Evolutionary conservation across 352 stramenopile genomes (phyloP).

Genomic region (Globisporangium apiculatum): DNA sequence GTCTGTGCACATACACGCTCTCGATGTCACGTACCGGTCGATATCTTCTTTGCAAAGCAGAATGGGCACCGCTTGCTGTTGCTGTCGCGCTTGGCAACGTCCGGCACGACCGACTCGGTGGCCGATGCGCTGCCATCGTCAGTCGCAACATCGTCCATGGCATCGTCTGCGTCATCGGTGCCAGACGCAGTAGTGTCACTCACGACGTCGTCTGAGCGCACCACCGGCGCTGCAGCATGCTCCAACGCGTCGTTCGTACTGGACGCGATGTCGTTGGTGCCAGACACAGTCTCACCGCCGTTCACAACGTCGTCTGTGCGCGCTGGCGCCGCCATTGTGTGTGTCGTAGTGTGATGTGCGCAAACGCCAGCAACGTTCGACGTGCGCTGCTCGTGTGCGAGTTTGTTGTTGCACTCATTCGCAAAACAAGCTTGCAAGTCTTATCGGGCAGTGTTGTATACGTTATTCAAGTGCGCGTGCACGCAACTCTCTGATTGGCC

Average conservation of each 20-base stretch:
- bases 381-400: background rate
- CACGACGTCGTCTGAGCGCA: background rate
- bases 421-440: background rate
- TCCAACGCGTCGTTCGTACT: background rate
- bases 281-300: no score
- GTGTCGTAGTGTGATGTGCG: background rate
- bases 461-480: background rate
- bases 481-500: background rate
- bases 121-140: slow-evolving; percentile 1
- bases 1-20: background rate
- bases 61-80: slow-evolving; percentile 26
- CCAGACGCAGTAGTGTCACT: no score
- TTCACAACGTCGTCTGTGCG: no score
- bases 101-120: slow-evolving; percentile 1
- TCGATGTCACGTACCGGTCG: slow-evolving; percentile 5
- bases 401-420: background rate
- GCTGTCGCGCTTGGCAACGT: slow-evolving; percentile 13
- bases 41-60: slow-evolving; percentile 38
- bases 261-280: background rate
- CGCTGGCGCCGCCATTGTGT: no score
- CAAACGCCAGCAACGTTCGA: background rate
- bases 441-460: background rate
- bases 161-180: no score
- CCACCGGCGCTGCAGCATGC: no score
- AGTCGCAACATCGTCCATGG: background rate